phyloP scores from a whole-genome alignment of 768 basidiomycete species.

The Lentinus tigrinus region DNA sequence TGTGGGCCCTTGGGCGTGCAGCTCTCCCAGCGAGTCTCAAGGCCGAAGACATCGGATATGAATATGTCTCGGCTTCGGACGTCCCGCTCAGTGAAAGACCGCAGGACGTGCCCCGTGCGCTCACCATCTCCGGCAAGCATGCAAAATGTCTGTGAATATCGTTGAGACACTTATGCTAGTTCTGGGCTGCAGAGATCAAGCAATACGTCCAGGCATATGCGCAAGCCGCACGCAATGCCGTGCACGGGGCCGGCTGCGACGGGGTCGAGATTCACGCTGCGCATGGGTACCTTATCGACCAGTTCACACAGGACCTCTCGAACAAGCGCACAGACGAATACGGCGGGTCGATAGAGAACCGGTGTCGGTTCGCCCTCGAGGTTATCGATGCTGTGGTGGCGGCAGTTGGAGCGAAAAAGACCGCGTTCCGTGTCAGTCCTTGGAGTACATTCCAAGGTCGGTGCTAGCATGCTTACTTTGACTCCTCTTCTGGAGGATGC shows the following conservation, averaged over 20 bases:
- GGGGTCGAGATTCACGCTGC: constrained; percentile 37
- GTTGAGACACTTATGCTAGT: neutral
- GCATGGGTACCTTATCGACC: constrained; percentile 31
- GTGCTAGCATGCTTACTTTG: too few relatives aligned
- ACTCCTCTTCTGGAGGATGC: too few relatives aligned
- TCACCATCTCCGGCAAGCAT: constrained; percentile 16
- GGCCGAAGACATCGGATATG: constrained; percentile 33
- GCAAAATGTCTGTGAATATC: neutral
- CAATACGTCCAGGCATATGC: constrained; percentile 34
- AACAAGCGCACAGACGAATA: constrained; percentile 45
- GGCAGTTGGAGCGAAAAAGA: constrained; percentile 38
- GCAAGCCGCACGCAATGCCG: constrained; percentile 23
- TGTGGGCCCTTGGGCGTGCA: constrained; percentile 54
- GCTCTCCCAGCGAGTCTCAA: constrained; percentile 34
- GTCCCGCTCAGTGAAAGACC: constrained; percentile 16
- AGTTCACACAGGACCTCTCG: constrained; percentile 34
- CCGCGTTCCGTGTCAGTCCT: constrained; percentile 38
- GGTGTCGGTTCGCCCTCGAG: constrained; percentile 39
- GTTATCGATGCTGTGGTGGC: constrained; percentile 34
- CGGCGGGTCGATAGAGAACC: constrained; percentile 45
- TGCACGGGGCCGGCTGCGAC: constrained; percentile 42
- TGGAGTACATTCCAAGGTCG: constrained; percentile 30
- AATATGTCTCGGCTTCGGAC: constrained; percentile 34
- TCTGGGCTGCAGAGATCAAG: constrained; percentile 24
- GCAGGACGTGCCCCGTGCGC: constrained; percentile 20